phyloP scores from a whole-genome alignment of 225 moss, liverwort and hornwort species.

The Sphagnum contortum region DNA sequence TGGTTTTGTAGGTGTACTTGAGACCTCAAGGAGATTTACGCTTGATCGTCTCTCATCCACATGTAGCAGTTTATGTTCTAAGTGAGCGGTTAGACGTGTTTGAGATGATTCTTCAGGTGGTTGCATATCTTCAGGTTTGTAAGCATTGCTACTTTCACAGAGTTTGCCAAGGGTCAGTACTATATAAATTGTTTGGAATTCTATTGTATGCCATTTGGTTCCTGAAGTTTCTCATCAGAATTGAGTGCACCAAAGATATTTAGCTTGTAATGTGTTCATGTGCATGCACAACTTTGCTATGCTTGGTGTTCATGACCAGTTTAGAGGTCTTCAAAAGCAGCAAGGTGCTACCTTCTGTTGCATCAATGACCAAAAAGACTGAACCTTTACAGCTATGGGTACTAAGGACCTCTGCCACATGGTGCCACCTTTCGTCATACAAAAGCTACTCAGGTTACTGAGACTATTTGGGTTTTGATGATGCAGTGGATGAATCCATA shows the following conservation, averaged over 20 bases:
- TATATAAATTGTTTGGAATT: background rate
- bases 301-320: too few relatives aligned
- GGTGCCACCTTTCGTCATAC: too few relatives aligned
- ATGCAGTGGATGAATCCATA: constrained; percentile 53
- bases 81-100: constrained; percentile 21
- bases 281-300: background rate
- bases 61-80: constrained; percentile 42
- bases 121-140: constrained; percentile 42
- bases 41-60: constrained; percentile 42
- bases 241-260: background rate
- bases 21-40: constrained; percentile 61
- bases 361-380: too few relatives aligned
- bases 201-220: background rate
- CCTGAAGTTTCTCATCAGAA: background rate
- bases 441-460: too few relatives aligned
- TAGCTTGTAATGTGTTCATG: background rate
- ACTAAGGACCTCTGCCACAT: too few relatives aligned
- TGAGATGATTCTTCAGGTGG: constrained; percentile 23
- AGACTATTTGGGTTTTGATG: background rate
- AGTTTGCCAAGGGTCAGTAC: too few relatives aligned
- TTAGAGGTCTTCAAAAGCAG: too few relatives aligned
- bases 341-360: too few relatives aligned
- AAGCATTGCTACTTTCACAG: background rate
- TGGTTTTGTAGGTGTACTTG: constrained; percentile 32
- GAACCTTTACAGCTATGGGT: too few relatives aligned